phyloP scores from a whole-genome alignment of 106 monocot genomes.

The Phalaenopsis aphrodite region DNA sequence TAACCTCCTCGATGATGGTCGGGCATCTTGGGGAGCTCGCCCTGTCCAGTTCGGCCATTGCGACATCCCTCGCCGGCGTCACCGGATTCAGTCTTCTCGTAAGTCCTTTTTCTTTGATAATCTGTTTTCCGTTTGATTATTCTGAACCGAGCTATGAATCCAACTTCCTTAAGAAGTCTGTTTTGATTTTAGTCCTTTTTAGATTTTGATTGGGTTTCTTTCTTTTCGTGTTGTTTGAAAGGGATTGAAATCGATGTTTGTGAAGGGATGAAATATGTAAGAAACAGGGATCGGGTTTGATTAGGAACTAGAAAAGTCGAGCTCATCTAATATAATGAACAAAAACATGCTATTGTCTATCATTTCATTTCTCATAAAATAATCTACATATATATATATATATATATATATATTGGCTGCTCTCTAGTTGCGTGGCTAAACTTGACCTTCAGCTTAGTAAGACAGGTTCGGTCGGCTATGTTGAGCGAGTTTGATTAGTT shows the following conservation, averaged over 20 bases:
- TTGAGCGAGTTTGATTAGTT: no score
- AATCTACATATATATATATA: no score
- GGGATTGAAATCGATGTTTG: neutral
- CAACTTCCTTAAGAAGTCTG: neutral
- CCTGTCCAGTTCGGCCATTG: neutral
- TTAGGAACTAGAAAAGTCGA: no score
- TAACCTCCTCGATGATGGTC: neutral
- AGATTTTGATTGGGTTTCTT: neutral
- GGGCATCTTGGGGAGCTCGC: neutral
- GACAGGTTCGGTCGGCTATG: no score
- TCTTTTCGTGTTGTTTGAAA: neutral
- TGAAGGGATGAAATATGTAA: neutral
- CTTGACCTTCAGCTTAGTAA: no score
- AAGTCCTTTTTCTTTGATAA: neutral
- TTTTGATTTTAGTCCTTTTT: neutral
- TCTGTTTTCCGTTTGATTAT: neutral
- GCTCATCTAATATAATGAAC: no score
- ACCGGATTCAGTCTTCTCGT: neutral
- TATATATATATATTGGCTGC: no score
- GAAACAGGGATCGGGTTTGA: no score
- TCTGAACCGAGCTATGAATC: neutral
- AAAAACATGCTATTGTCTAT: no score
- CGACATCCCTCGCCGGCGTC: slow-evolving; percentile 5
- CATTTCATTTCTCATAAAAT: no score
- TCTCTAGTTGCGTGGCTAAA: no score